Percentiles rank a stretch among this genome's conserved stretches.
These are phyloP conservation scores for Fusarium clavum DNA, from an alignment of 2,329 filamentous ascomycete genomes.

Conservation along the genomic window DNA sequence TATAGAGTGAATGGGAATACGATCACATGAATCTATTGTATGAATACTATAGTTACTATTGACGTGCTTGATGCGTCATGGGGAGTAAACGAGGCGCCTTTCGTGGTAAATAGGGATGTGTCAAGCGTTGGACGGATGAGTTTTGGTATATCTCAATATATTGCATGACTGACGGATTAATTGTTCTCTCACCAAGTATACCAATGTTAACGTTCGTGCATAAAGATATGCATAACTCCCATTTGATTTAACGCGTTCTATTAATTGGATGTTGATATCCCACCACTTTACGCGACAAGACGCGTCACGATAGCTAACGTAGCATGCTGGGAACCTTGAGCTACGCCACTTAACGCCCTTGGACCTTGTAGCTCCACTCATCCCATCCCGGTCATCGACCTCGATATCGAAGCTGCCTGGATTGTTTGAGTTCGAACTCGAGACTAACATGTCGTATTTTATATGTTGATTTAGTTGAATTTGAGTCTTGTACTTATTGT, in stretches of 20 bases:
- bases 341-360: conserved; percentile 38
- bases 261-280: conserved; percentile 1
- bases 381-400: conserved; percentile 6
- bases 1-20: conserved; percentile 25
- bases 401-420: conserved; percentile 19
- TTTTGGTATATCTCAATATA: conserved; percentile 30
- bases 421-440: neutral
- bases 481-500: neutral
- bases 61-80: conserved; percentile 23
- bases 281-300: conserved; percentile 43
- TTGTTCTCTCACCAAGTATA: neutral
- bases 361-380: conserved; percentile 32
- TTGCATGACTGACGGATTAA: neutral
- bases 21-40: conserved; percentile 39
- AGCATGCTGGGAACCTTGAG: conserved; percentile 3
- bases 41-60: conserved; percentile 28
- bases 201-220: neutral
- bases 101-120: conserved; percentile 18
- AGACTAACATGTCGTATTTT: conserved; percentile 20
- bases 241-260: neutral
- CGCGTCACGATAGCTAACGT: conserved; percentile 30
- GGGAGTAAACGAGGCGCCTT: conserved; percentile 31
- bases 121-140: conserved; percentile 14
- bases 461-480: neutral
- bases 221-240: neutral